Conservation (phyloP, 2,329 filamentous ascomycete genomes). For the Shiraia sp. region DNA sequence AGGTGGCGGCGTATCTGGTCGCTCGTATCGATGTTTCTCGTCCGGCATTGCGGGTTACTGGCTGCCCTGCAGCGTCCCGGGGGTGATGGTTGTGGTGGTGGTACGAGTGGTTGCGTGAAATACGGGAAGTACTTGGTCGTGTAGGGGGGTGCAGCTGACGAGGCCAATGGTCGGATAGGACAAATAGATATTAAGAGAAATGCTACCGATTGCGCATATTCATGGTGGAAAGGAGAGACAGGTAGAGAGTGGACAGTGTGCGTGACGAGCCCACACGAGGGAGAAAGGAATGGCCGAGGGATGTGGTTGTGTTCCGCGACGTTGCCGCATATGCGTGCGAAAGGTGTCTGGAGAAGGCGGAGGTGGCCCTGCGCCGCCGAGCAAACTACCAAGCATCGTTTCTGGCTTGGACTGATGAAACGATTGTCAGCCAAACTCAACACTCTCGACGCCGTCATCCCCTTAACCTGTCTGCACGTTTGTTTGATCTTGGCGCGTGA, state of each 20-base stretch:
- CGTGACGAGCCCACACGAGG: background rate
- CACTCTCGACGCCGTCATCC: too few species aligned
- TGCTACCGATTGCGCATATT: slow-evolving; percentile 30
- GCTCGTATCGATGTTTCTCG: slow-evolving; percentile 47
- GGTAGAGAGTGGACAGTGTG: slow-evolving; percentile 8
- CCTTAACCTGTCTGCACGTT: too few species aligned
- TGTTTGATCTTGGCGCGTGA: too few species aligned
- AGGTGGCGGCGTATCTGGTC: slow-evolving; percentile 59
- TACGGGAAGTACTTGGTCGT: slow-evolving; percentile 2
- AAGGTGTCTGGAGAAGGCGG: slow-evolving; percentile 21
- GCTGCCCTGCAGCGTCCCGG: slow-evolving; percentile 15
- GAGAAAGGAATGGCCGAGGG: slow-evolving; percentile 7
- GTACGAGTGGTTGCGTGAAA: slow-evolving; percentile 6
- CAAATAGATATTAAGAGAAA: background rate
- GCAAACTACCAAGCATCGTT: slow-evolving; percentile 9
- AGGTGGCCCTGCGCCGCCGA: slow-evolving; percentile 14
- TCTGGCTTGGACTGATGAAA: background rate
- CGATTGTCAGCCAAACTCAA: too few species aligned
- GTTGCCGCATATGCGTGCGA: slow-evolving; percentile 7
- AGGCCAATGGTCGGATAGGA: slow-evolving; percentile 11
- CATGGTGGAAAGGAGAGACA: slow-evolving; percentile 29
- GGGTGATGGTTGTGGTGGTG: slow-evolving; percentile 6
- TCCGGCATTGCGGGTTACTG: slow-evolving; percentile 36
- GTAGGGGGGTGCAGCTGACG: background rate
- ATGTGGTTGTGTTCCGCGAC: slow-evolving; percentile 5